Base-by-base conservation (phyloP, 352 stramenopile genomes). In the Globisporangium barbulae region DNA sequence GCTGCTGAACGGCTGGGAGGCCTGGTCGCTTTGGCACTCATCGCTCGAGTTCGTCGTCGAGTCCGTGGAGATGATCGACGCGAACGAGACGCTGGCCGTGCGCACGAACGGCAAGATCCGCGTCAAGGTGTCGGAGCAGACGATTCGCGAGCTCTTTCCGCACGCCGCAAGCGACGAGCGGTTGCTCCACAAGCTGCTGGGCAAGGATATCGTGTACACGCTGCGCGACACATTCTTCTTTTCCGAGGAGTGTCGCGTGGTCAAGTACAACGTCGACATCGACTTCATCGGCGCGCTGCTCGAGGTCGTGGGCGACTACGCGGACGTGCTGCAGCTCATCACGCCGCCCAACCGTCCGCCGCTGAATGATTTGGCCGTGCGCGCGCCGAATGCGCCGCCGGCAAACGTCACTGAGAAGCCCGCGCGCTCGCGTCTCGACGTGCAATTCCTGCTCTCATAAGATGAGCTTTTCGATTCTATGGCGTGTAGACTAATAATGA, bases 211-310 rank as follows among this genome's bases (percentile, higher is more conserved):
- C 44, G 69, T 69, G 60, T 81, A 81, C 49, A 45, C 74, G 41
- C 69, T 83, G 31, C 63, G 67, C 25, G 71, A 81, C 63, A 79
- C 71, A 28, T 83, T 81, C 63, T 79, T 71, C 63, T 83, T 81
- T 63, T 69, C 71, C 12, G 68, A 70, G 9, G 74, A 76, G 10
- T 64, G 69, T 15, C 64, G 68, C 31, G 63, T 83, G 37, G 70
- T 79, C 62, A 79, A 81, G 64, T 83, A 79, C 56, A 64, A 67
- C 50, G 79, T 73, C 49, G 71, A 81, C 45, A 62, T 83, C 44
- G 71, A 75, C 64, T 79, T 79, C 39, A 68, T 74, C 10, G 52
- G 55, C 42, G 70, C 65, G 52, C 69, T 83, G 60, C 63, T 78
- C 33, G 61, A 63, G 17, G 53, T 81, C 1, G 61, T 67, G 12